Evolutionary conservation across 129 eudicot species (phyloP), one percentile per base, ranked within the genome.

Genomic region (Pittosporum tobira): DNA sequence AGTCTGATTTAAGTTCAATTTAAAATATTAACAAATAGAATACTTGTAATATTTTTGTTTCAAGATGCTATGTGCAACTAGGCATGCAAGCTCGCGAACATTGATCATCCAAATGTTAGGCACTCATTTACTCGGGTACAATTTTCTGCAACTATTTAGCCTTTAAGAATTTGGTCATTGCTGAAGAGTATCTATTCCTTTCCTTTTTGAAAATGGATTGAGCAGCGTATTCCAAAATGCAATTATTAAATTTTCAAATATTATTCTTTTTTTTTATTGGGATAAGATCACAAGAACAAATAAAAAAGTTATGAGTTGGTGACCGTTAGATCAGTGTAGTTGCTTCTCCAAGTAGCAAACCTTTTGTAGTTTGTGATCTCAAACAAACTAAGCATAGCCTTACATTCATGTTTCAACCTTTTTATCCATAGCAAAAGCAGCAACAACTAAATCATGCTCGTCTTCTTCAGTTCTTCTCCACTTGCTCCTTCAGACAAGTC

Each of bases 391-490:
- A 59, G 19, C 14, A 46, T 44, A 12, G 66, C 66, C 55, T 46
- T 61, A 61, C 34, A 65, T 57, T 53, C 29, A 13, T 27, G 19
- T 29, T 20, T 55, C 28, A 49, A 28, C 43, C 57, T 46, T 36
- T 43, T 44, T 56, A 31, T 14, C 55, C 14, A 25, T 10, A 51
- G 51, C n/a, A 24, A 22, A 20, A 63, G 46, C 51, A 46, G 44
- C 61, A 12, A 42, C 49, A 19, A n/a, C 21, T 48, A 48, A 15
- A 29, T 67, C 57, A 31, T 67, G 64, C 56, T 49, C 45, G 72
- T 57, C 64, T 3, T 46, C 57, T 67, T 57, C 72, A 25, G n/a
- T n/a, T n/a, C n/a, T n/a, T n/a, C n/a, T n/a, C n/a, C n/a, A n/a
- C n/a, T 67, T 47, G 8, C 30, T 5, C 16, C 6, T 48, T 24